These are phyloP conservation scores for Termitomyces sp. DNA, from an alignment of 768 basidiomycete genomes.

Conservation along the genomic window DNA sequence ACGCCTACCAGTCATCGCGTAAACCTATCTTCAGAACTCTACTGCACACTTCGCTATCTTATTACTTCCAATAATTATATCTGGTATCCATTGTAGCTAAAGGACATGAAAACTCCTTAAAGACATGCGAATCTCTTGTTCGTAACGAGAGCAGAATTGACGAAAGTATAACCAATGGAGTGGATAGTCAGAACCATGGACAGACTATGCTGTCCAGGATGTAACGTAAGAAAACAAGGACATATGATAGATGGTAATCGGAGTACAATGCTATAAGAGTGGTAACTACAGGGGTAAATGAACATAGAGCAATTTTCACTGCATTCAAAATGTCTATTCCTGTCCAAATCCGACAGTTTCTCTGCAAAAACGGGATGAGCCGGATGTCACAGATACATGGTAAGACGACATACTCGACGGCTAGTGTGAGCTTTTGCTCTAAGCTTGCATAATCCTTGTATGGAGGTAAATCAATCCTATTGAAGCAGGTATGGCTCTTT, in stretches of 20 bases:
- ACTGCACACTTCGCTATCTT: conserved; percentile 3
- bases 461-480: conserved; percentile 92
- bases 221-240: neutral
- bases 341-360: conserved; percentile 95
- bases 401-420: conserved; percentile 71
- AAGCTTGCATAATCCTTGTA: conserved; percentile 94
- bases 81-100: conserved; percentile 8
- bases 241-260: neutral
- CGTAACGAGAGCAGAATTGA: neutral
- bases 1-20: neutral
- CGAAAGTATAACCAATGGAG: neutral
- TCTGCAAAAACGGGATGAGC: conserved; percentile 31
- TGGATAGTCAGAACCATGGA: neutral
- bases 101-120: neutral
- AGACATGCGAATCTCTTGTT: neutral
- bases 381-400: conserved; percentile 4
- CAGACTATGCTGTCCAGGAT: neutral
- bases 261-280: neutral
- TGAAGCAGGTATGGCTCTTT: conserved; percentile 97
- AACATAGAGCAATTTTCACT: neutral
- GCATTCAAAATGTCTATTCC: conserved; percentile 44
- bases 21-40: neutral
- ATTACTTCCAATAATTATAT: conserved; percentile 9
- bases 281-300: conserved; percentile 1
- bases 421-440: conserved; percentile 92